Conservation (phyloP, 306 rosid species). For the Bauhinia variegata region DNA sequence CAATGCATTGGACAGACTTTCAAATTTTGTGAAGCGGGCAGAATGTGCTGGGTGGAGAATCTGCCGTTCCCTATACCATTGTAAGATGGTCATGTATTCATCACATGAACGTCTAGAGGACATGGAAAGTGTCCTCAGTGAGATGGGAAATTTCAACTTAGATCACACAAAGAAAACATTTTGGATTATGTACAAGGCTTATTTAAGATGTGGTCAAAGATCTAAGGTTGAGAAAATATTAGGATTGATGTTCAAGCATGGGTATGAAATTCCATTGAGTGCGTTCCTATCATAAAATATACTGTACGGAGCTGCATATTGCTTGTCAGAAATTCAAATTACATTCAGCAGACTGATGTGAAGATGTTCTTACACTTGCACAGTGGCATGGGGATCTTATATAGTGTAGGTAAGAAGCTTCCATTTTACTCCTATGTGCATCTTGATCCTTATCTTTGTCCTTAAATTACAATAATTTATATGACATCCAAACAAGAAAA, state of each 20-base stretch:
- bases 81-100: constrained; percentile 74
- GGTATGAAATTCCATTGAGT: constrained; percentile 57
- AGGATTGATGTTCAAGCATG: constrained; percentile 78
- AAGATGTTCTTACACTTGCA: not conserved
- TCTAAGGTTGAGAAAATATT: constrained; percentile 60
- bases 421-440: too few relatives aligned
- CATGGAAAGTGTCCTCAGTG: constrained; percentile 65
- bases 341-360: constrained; percentile 18
- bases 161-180: constrained; percentile 52
- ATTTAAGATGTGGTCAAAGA: constrained; percentile 47
- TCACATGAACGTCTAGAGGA: constrained; percentile 55
- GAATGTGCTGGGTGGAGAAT: constrained; percentile 68
- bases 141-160: constrained; percentile 58
- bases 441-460: too few relatives aligned
- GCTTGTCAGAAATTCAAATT: constrained; percentile 23
- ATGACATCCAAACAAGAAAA: too few relatives aligned
- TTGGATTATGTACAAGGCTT: constrained; percentile 69
- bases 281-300: constrained; percentile 47
- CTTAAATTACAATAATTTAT: too few relatives aligned
- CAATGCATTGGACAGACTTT: constrained; percentile 66
- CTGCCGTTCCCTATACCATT: constrained; percentile 73
- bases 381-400: constrained; percentile 23
- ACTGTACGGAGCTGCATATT: constrained; percentile 29
- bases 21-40: constrained; percentile 63
- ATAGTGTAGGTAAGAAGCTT: constrained; percentile 40